Base-by-base conservation (phyloP, 192 early-diverging fungal genomes). In the Podochytrium sp. region DNA sequence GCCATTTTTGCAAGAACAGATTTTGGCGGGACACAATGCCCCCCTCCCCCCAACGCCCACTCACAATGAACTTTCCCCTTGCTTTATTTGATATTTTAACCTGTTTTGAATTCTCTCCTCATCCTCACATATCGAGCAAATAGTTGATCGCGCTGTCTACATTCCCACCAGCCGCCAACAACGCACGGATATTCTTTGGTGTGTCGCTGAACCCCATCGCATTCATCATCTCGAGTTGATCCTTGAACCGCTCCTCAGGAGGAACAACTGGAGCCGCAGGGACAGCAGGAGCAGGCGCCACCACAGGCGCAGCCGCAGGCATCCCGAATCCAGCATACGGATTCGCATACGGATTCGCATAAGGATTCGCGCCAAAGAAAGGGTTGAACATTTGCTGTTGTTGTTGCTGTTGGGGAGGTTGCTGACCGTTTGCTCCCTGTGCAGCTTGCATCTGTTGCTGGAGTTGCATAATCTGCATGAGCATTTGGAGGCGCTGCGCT, bases 151-250 rank as follows among this genome's bases (percentile, higher is more conserved):
- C 94, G 1, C 88, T 89, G 65, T 93, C 83, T 18, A 95, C 91
- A 68, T 94, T 88, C 42, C 93, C 94, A n/a, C 85, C 86, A 27
- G 92, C 86, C 33, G 85, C 80, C 23, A 84, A 74, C 71, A 96
- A 84, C 1, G 91, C 93, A 49, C 90, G 85, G 70, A 96, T 90
- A 65, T 96, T 96, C 79, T 90, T 88, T 41, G 84, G 82, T 2
- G 86, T 88, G 77, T 95, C 90, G 66, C 76, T 89, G 73, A 96
- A 92, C 29, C 95, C 95, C 95, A 96, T 95, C 32, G 93, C 95
- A 65, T 90, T 84, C 56, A 95, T 76, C 32, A 80, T 84, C 14
- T 79, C 85, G 39, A 95, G 79, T 82, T 92, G 85, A 50, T 81
- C 71, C 58, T 81, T 83, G 78, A 90, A 94, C 41, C 86, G 86